Evolutionary conservation across 2,329 filamentous ascomycete species (phyloP).

Genomic region (Chalaropsis ovoidea): DNA sequence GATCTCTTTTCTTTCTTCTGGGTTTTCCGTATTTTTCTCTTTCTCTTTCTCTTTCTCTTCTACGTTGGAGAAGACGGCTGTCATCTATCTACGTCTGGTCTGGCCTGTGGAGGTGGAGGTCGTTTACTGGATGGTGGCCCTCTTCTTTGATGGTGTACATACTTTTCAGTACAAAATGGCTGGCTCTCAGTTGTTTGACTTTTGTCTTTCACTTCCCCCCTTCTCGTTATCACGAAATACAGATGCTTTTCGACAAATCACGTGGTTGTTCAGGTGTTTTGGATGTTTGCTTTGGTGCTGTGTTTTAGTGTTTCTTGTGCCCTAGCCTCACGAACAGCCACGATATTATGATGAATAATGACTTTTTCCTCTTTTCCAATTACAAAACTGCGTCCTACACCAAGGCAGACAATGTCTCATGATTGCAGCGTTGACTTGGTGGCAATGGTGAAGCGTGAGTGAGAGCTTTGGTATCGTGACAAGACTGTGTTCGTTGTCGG

Average conservation of each 20-base stretch:
- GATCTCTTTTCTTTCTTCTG: constrained; percentile 28
- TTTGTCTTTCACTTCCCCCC: not conserved
- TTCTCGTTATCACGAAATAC: not conserved
- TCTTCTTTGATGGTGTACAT: constrained; percentile 5
- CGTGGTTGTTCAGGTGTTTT: not conserved
- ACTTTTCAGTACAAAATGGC: constrained; percentile 11
- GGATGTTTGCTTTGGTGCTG: not conserved
- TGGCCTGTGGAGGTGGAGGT: not conserved
- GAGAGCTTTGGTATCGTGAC: not conserved
- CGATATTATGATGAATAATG: not conserved
- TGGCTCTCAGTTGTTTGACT: not conserved
- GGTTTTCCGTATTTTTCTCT: constrained; percentile 12
- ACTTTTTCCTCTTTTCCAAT: not conserved
- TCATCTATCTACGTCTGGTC: not conserved
- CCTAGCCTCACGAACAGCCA: not conserved
- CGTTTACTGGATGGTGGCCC: not conserved
- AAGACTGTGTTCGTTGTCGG: not conserved
- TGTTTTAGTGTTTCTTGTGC: not conserved
- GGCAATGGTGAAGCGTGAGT: not conserved
- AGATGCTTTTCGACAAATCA: not conserved
- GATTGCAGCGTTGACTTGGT: not conserved
- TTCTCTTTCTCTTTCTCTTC: constrained; percentile 8
- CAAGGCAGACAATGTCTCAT: not conserved
- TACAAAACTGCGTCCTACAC: not conserved
- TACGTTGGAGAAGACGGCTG: not conserved